These are phyloP conservation scores for Termitomyces sp. DNA, from an alignment of 768 basidiomycete species.

Conservation along the genomic window DNA sequence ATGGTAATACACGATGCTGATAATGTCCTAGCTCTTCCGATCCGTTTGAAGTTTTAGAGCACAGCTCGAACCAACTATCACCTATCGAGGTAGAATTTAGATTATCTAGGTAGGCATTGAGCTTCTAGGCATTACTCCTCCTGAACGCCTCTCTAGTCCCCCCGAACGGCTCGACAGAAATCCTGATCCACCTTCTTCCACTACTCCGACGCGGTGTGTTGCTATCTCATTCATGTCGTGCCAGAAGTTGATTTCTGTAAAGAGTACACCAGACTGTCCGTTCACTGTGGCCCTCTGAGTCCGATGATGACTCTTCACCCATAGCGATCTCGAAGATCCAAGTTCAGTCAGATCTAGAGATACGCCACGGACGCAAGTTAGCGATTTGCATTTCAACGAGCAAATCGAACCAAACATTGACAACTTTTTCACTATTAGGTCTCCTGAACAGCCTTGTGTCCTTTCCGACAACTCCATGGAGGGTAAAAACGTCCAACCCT, in stretches of 20 bases:
- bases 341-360: background rate
- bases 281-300: background rate
- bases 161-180: conserved; percentile 1
- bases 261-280: background rate
- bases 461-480: background rate
- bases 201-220: conserved; percentile 14
- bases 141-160: conserved; percentile 3
- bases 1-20: background rate
- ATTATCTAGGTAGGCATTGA: conserved; percentile 7
- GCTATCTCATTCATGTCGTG: background rate
- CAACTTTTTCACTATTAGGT: background rate
- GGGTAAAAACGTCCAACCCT: background rate
- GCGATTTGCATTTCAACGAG: background rate
- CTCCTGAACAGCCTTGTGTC: background rate
- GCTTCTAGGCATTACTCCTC: too few species aligned
- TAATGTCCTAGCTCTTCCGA: conserved; percentile 4
- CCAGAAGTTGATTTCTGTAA: background rate
- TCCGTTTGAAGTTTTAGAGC: conserved; percentile 11
- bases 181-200: background rate
- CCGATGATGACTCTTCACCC: background rate
- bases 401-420: background rate
- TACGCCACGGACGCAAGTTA: background rate
- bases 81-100: background rate
- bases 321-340: background rate
- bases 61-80: background rate